These are phyloP conservation scores for Escovopsis sp. DNA, from an alignment of 2,329 filamentous ascomycete genomes.

Conservation along the genomic window DNA sequence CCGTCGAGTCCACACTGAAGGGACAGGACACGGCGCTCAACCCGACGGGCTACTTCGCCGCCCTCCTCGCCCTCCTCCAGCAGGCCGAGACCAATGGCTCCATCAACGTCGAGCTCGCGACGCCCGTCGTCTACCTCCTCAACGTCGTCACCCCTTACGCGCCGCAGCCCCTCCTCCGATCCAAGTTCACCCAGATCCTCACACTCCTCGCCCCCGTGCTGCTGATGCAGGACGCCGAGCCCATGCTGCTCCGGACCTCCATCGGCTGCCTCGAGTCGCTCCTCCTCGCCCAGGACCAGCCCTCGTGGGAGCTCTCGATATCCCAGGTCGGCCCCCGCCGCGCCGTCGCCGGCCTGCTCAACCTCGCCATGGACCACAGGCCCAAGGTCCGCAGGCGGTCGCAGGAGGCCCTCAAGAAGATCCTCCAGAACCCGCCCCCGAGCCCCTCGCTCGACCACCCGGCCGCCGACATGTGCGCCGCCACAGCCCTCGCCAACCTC, in stretches of 20 bases:
- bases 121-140: slow-evolving; percentile 86
- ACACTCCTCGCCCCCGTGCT: slow-evolving; percentile 73
- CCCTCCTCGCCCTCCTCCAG: slow-evolving; percentile 74
- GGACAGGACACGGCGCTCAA: slow-evolving; percentile 74
- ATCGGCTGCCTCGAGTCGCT: slow-evolving; percentile 92
- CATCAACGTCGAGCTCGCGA: slow-evolving; percentile 67
- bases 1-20: slow-evolving; percentile 83
- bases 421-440: slow-evolving; percentile 73
- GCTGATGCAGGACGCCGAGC: slow-evolving; percentile 65
- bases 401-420: slow-evolving; percentile 71
- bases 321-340: slow-evolving; percentile 73
- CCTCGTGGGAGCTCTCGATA: slow-evolving; percentile 75
- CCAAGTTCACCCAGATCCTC: slow-evolving; percentile 91
- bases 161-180: slow-evolving; percentile 72
- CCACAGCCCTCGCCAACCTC: slow-evolving; percentile 70
- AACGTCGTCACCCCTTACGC: slow-evolving; percentile 78
- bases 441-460: slow-evolving; percentile 90
- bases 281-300: slow-evolving; percentile 71
- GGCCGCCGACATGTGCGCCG: slow-evolving; percentile 89
- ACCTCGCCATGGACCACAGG: slow-evolving; percentile 68
- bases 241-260: slow-evolving; percentile 69
- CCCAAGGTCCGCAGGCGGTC: slow-evolving; percentile 92
- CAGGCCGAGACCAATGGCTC: slow-evolving; percentile 56
- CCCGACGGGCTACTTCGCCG: slow-evolving; percentile 86
- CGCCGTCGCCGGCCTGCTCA: slow-evolving; percentile 73